phyloP scores from a whole-genome alignment of 1,284 basidiomycete species.

The Schizopora paradoxa region DNA sequence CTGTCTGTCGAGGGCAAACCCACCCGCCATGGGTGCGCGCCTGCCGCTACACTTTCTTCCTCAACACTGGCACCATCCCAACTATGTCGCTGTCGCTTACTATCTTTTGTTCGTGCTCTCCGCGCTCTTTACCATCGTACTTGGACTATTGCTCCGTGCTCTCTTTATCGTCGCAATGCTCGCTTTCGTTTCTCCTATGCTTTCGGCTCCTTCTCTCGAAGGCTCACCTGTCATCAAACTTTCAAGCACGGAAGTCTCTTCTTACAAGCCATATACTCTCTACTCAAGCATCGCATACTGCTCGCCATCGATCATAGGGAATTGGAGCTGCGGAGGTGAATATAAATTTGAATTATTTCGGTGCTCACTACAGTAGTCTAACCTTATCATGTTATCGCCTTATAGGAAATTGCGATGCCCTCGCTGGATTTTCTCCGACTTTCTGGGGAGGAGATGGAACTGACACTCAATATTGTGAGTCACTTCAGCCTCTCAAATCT shows the following conservation, averaged over 20 bases:
- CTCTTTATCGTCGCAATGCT: no score
- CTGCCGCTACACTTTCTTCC: no score
- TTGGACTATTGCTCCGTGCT: no score
- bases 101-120: no score
- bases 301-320: slow-evolving; percentile 24
- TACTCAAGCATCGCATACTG: slow-evolving; percentile 43
- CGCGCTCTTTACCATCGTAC: no score
- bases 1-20: no score
- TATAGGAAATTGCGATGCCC: slow-evolving; percentile 18
- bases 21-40: no score
- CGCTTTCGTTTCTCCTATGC: no score
- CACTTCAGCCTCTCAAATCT: no score
- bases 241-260: slow-evolving; percentile 27
- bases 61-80: no score
- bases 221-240: slow-evolving; percentile 26
- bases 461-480: slow-evolving; percentile 21
- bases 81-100: no score
- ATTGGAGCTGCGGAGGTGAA: slow-evolving; percentile 39
- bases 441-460: slow-evolving; percentile 22
- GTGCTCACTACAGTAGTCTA: background rate
- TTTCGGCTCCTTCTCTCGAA: no score
- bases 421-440: slow-evolving; percentile 22
- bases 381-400: background rate
- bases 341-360: background rate
- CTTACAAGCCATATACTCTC: slow-evolving; percentile 35